Percentiles rank a stretch among this genome's conserved stretches.
Conservation (phyloP, 768 basidiomycete genomes). For the Hypsizygus marmoreus region DNA sequence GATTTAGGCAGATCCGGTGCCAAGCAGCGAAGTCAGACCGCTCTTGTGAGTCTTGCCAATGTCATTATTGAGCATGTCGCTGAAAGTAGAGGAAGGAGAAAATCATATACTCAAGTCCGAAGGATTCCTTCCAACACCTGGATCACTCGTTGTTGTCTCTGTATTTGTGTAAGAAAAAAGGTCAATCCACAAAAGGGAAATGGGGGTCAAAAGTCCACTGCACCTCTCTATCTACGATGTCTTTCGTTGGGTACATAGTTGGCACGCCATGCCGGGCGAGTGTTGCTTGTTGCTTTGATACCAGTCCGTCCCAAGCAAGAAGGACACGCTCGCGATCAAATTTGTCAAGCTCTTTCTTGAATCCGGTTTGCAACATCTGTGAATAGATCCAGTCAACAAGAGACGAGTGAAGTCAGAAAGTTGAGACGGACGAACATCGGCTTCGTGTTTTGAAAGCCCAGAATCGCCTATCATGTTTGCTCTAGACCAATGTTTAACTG, state of each 20-base stretch:
- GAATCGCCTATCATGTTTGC: conserved; percentile 65
- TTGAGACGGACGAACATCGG: conserved; percentile 42
- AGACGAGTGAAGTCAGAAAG: too few species aligned
- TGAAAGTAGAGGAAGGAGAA: not conserved
- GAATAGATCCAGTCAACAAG: too few species aligned
- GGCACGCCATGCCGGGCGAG: conserved; percentile 67
- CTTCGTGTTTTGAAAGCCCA: conserved; percentile 65
- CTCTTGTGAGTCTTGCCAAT: not conserved
- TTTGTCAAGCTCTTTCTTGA: conserved; percentile 62
- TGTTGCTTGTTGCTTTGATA: conserved; percentile 66
- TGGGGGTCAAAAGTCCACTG: conserved; percentile 14
- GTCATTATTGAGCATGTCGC: not conserved
- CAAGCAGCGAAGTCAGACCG: too few species aligned
- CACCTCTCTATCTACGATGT: conserved; percentile 58
- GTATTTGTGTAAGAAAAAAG: conserved; percentile 2
- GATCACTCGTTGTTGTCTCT: conserved; percentile 74
- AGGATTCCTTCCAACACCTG: conserved; percentile 64
- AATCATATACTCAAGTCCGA: conserved; percentile 15
- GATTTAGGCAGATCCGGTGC: too few species aligned
- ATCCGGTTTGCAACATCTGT: conserved; percentile 66
- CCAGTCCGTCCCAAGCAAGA: conserved; percentile 76
- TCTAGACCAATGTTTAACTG: conserved; percentile 36
- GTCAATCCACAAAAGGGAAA: conserved; percentile 1
- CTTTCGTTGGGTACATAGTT: conserved; percentile 64
- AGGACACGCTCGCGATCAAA: conserved; percentile 74